phyloP scores from a whole-genome alignment of 306 rosid species.

The Casuarina equisetifolia region DNA sequence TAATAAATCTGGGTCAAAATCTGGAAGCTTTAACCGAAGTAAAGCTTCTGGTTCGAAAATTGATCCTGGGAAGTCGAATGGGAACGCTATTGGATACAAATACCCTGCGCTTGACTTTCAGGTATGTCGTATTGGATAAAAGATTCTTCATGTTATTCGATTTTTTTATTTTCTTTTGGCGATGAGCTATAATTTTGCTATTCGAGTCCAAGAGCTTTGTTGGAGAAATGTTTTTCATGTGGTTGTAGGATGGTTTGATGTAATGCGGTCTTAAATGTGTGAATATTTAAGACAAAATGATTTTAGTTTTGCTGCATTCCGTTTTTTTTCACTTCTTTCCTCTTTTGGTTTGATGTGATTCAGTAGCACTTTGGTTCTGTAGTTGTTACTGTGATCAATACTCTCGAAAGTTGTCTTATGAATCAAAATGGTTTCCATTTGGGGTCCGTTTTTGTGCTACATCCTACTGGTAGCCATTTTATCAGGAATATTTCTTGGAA shows the following conservation, averaged over 20 bases:
- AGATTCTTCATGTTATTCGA: background rate
- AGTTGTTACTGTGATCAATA: too few relatives aligned
- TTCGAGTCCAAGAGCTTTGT: background rate
- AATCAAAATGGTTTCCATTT: background rate
- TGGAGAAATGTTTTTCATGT: background rate
- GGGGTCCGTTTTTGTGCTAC: background rate
- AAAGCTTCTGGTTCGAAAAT: conserved; percentile 50
- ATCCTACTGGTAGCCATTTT: background rate
- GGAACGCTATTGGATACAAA: conserved; percentile 52
- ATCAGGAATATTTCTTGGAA: background rate
- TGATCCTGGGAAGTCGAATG: conserved; percentile 27
- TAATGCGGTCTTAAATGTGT: background rate
- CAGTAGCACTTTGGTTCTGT: too few relatives aligned
- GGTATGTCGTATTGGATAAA: conserved; percentile 43
- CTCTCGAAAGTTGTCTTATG: background rate
- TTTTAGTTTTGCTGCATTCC: background rate
- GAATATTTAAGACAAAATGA: background rate
- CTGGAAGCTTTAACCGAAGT: conserved; percentile 37
- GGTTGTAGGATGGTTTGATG: background rate
- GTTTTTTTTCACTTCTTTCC: background rate
- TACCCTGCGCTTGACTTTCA: conserved; percentile 57
- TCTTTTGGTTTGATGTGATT: too few relatives aligned
- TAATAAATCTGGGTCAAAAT: conserved; percentile 43
- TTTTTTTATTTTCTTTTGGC: background rate
- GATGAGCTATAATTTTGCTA: background rate